Evolutionary conservation across 164 flowering plant genomes (phyloP).

Genomic region (Malania oleifera): DNA sequence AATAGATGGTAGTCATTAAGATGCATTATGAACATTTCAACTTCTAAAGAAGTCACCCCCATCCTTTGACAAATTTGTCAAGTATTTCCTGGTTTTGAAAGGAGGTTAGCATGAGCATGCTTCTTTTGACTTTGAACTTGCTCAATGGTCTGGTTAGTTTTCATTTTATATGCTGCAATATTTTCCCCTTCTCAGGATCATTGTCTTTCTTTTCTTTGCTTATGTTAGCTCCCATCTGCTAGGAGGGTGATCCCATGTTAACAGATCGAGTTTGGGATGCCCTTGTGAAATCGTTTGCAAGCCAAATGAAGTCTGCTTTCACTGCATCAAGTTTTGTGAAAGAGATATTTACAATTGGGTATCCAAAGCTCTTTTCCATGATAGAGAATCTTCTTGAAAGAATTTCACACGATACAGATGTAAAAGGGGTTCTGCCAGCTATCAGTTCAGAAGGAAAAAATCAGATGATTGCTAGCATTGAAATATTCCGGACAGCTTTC

Average conservation of each 20-base stretch:
- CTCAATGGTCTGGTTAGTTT: too few species aligned
- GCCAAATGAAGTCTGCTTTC: slow-evolving; percentile 88
- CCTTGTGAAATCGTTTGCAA: slow-evolving; percentile 77
- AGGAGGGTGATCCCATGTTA: slow-evolving; percentile 85
- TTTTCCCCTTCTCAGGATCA: too few species aligned
- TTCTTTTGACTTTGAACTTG: too few species aligned
- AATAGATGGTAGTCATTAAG: too few species aligned
- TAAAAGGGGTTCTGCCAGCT: slow-evolving; percentile 90
- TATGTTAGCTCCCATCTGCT: slow-evolving; percentile 13
- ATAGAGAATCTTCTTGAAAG: slow-evolving; percentile 85
- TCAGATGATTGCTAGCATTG: slow-evolving; percentile 76
- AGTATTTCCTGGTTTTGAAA: too few species aligned
- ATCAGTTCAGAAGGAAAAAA: slow-evolving; percentile 65
- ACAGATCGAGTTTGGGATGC: slow-evolving; percentile 98
- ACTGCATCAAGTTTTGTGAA: slow-evolving; percentile 96
- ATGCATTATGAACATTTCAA: too few species aligned
- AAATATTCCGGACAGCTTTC: slow-evolving; percentile 81
- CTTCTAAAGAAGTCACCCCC: too few species aligned
- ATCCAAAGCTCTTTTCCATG: slow-evolving; percentile 78
- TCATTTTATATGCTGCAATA: too few species aligned
- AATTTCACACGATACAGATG: slow-evolving; percentile 86
- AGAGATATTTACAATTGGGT: slow-evolving; percentile 80
- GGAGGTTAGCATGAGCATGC: too few species aligned
- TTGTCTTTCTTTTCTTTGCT: slow-evolving; percentile 10
- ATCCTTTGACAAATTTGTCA: too few species aligned